phyloP scores from a whole-genome alignment of 352 stramenopile genomes.

The Globisporangium polare region DNA sequence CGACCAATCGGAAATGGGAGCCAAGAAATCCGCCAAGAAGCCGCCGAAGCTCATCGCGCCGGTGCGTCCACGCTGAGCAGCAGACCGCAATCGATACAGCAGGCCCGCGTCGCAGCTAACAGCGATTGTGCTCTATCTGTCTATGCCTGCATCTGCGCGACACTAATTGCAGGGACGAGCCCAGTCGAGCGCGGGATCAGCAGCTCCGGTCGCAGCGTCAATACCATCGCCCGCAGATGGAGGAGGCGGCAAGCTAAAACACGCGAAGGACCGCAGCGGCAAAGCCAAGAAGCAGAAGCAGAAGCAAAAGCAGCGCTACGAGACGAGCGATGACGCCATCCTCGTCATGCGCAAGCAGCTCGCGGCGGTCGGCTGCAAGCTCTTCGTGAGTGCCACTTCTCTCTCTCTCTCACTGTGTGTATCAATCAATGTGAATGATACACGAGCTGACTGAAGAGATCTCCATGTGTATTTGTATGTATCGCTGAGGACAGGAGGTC shows the following conservation, averaged over 20 bases:
- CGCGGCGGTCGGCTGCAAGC: conserved; percentile 54
- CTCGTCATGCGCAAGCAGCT: conserved; percentile 57
- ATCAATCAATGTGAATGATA: neutral
- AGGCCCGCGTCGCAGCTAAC: neutral
- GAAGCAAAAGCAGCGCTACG: conserved; percentile 7
- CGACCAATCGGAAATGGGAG: no score
- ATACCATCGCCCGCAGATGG: conserved; percentile 3
- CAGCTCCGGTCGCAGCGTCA: neutral
- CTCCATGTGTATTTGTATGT: neutral
- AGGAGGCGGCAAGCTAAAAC: conserved; percentile 11
- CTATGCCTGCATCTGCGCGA: neutral
- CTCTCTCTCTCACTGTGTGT: no score
- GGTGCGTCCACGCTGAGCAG: neutral
- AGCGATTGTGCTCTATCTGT: neutral
- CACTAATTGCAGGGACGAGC: neutral
- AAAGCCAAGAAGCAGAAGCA: conserved; percentile 30
- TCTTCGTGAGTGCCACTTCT: conserved; percentile 45
- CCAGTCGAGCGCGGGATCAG: neutral
- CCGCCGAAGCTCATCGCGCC: conserved; percentile 22
- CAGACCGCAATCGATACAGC: no score
- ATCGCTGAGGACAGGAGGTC: conserved; percentile 41
- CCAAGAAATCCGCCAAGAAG: conserved; percentile 22
- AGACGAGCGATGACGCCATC: conserved; percentile 44
- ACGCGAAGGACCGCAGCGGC: conserved; percentile 5
- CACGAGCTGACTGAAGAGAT: neutral